These are phyloP conservation scores for Eurotiales sp. DNA, from an alignment of 2,329 filamentous ascomycete species.

Conservation along the genomic window DNA sequence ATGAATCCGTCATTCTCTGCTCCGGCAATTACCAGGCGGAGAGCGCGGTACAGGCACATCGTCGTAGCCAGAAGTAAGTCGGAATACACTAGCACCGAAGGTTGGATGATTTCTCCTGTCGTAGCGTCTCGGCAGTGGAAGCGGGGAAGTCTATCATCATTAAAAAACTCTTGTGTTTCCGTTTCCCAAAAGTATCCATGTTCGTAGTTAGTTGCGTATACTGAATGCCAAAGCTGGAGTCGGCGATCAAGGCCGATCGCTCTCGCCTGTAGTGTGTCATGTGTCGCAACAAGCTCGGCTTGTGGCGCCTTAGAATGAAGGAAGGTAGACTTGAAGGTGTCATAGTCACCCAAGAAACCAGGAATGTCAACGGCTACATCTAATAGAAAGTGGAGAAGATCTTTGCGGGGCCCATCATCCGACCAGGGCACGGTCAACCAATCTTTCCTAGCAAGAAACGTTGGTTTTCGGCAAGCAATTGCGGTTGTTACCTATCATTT, in stretches of 20 bases:
- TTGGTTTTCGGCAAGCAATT: constrained; percentile 21
- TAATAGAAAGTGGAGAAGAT: constrained; percentile 23
- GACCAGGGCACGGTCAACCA: constrained; percentile 26
- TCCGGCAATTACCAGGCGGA: constrained; percentile 22
- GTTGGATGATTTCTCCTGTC: constrained; percentile 19
- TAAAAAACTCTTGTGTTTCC: constrained; percentile 3
- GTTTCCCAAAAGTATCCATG: constrained; percentile 17
- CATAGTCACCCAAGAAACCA: constrained; percentile 20
- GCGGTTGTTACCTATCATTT: constrained; percentile 22
- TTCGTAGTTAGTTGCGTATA: constrained; percentile 18
- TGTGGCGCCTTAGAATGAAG: constrained; percentile 4
- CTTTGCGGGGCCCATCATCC: constrained; percentile 18
- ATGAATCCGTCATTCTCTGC: constrained; percentile 20
- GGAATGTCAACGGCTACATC: constrained; percentile 26
- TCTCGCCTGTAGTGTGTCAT: constrained; percentile 19
- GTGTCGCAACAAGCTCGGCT: constrained; percentile 16
- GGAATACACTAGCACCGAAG: constrained; percentile 21
- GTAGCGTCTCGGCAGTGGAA: constrained; percentile 21
- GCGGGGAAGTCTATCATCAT: constrained; percentile 17
- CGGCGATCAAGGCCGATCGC: constrained; percentile 20
- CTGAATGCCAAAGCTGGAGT: constrained; percentile 21
- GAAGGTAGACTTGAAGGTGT: constrained; percentile 18
- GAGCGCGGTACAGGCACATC: constrained; percentile 25
- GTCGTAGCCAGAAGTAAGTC: constrained; percentile 23
- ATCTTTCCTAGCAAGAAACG: constrained; percentile 22